Percentiles rank a stretch among this genome's conserved stretches.
Evolutionary conservation across 257 asterid species (phyloP).

Genomic region (Solanum medicagineum): DNA sequence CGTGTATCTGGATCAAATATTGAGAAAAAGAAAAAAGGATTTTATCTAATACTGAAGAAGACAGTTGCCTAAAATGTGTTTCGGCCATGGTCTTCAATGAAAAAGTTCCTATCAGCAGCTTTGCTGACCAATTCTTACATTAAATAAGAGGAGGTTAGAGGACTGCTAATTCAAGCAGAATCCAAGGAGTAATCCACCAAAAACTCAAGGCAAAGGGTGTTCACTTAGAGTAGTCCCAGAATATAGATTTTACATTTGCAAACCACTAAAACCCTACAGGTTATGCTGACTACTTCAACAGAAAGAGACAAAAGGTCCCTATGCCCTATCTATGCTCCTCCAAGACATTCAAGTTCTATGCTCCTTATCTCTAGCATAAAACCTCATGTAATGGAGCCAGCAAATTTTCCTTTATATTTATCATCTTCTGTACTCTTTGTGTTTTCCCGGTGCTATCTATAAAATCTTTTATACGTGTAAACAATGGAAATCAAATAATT

Average conservation of each 20-base stretch:
- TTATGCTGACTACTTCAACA: neutral
- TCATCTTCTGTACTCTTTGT: neutral
- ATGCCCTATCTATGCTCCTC: neutral
- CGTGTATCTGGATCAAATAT: slow-evolving; percentile 26
- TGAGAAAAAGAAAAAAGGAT: neutral
- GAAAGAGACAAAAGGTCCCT: neutral
- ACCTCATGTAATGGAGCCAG: neutral
- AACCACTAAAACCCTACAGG: neutral
- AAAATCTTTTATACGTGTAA: neutral
- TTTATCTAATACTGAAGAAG: neutral
- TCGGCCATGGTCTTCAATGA: neutral
- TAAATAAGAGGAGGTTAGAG: slow-evolving; percentile 64
- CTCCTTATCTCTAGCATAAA: neutral
- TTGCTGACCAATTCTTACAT: slow-evolving; percentile 85
- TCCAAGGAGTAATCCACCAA: neutral
- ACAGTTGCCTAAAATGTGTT: neutral
- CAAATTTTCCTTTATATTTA: neutral
- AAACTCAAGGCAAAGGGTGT: neutral
- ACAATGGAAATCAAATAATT: neutral
- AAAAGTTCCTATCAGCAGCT: slow-evolving; percentile 46
- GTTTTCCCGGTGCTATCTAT: neutral
- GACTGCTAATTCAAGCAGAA: slow-evolving; percentile 66
- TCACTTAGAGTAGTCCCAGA: neutral
- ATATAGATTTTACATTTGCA: neutral
- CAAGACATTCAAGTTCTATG: neutral